Conservation (phyloP, 768 basidiomycete species). For the Fomitopsis pulvina region DNA sequence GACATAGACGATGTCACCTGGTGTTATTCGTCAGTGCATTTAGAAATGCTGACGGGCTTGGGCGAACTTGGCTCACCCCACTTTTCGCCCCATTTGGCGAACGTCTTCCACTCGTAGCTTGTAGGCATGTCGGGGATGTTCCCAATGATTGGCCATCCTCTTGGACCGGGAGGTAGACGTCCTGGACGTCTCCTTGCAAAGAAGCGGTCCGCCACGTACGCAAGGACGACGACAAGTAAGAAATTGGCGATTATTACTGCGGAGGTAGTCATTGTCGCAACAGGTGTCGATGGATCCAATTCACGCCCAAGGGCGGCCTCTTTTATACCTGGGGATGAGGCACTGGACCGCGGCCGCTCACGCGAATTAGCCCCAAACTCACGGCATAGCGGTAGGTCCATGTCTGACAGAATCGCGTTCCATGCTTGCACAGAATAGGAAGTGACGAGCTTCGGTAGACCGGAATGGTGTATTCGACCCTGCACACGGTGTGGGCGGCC, state of each 20-base stretch:
- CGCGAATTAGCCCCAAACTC: no score
- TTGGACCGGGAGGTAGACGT: slow-evolving; percentile 25
- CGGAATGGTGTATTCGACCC: no score
- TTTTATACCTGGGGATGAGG: no score
- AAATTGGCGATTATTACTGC: neutral
- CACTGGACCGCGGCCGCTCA: no score
- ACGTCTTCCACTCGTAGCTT: slow-evolving; percentile 18
- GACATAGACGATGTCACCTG: slow-evolving; percentile 24
- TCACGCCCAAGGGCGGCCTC: no score
- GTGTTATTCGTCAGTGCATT: neutral
- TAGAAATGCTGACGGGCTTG: neutral
- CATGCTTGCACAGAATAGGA: no score
- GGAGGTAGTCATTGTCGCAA: neutral
- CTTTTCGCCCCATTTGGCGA: slow-evolving; percentile 19
- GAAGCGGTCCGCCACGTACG: neutral
- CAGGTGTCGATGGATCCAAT: no score
- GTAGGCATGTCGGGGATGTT: slow-evolving; percentile 22
- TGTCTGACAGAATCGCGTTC: no score
- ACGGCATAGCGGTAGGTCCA: no score
- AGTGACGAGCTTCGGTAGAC: no score
- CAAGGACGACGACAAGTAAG: neutral
- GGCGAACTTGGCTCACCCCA: slow-evolving; percentile 18
- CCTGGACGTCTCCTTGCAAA: neutral
- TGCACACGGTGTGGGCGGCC: no score
- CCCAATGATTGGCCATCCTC: slow-evolving; percentile 19